Conservation (phyloP, 371 early-diverging fungal genomes). For the Mortierella sp. region DNA sequence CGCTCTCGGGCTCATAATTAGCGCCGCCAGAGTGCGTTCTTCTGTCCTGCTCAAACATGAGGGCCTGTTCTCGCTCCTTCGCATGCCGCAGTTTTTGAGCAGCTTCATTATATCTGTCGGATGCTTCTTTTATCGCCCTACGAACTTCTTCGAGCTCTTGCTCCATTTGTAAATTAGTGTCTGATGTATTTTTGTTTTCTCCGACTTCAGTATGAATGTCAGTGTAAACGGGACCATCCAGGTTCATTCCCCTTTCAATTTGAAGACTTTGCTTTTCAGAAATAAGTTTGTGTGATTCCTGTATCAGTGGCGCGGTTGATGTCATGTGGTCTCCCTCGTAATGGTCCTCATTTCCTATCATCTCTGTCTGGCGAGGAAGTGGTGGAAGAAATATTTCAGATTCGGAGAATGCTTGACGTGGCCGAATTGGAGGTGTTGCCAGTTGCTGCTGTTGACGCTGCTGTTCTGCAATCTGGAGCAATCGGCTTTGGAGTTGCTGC, state of each 20-base stretch:
- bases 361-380: not conserved
- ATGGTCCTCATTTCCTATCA: not conserved
- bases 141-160: conserved; percentile 5
- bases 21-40: not conserved
- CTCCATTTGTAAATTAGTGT: not conserved
- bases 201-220: not conserved
- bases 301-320: not conserved
- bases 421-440: not conserved
- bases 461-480: not conserved
- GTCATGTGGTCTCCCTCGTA: too few relatives aligned
- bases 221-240: not conserved
- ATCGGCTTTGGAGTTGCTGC: not conserved
- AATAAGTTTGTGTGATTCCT: not conserved
- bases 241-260: not conserved
- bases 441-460: not conserved
- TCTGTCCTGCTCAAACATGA: conserved; percentile 20
- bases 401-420: not conserved
- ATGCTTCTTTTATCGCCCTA: conserved; percentile 2
- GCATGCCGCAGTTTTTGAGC: conserved; percentile 1
- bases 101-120: conserved; percentile 5
- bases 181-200: not conserved
- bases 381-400: not conserved
- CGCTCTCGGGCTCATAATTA: not conserved
- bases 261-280: not conserved
- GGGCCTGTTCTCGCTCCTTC: conserved; percentile 22